Base-by-base conservation (phyloP, 2,329 filamentous ascomycete species). In the Cryphonectria carpinicola region DNA sequence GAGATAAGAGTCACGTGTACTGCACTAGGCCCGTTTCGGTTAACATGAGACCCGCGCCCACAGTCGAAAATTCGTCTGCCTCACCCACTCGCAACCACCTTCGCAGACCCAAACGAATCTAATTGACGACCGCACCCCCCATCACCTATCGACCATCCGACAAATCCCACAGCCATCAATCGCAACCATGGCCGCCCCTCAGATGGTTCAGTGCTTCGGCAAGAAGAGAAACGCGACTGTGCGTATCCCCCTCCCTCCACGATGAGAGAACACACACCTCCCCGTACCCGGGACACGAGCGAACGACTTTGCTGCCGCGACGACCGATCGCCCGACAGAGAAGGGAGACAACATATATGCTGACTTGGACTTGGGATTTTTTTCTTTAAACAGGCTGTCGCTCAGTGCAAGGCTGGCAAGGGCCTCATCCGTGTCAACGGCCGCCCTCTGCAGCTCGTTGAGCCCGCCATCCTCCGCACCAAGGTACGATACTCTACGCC, bases 381-480 rank as follows among this genome's bases (percentile, higher is more conserved):
- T 68, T 39, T 39, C 28, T 28, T 11, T 1, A 28, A 58, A 67
- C 54, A 72, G 71, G 71, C 71, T 72, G 71, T 72, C 71, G 71
- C 71, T 61, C 71, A 73, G 67, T 64, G 49, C 65, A 71, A 73
- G 70, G 76, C 77, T 71, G 79, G 79, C 74, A 77, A 80, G 77
- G 96, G 96, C 85, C 91, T 98, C 81, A 90, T 99, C 87, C 97
- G 97, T 90, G 96, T 98, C 87, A 99, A 98, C 89, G 96, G 96
- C 87, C 93, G 94, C 84, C 96, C 96, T 81, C 91, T 99, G 81
- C 88, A 88, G 81, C 93, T 98, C 81, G 93, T 97, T 80, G 93
- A 98, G 88, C 95, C 96, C 80, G 93, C 97, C 88, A 92, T 97
- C 85, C 90, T 99, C 81, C 93, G 96, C 85, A 98, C 97, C 92